Evolutionary conservation across 345 rosid species (phyloP).

Genomic region (Punica granatum): DNA sequence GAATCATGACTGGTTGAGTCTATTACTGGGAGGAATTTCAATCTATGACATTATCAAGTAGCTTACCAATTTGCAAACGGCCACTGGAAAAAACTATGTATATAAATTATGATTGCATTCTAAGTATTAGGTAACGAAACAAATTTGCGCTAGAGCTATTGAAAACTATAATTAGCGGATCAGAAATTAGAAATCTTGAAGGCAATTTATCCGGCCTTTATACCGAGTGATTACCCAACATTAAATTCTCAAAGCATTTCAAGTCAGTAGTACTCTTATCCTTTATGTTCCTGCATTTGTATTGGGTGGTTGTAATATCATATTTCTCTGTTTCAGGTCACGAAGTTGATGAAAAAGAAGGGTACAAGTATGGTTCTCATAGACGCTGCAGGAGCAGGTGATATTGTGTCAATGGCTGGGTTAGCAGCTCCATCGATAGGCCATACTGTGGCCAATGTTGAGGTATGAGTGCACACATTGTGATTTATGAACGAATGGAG

Average conservation of each 20-base stretch:
- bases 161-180: not conserved
- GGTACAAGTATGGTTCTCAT: slow-evolving; percentile 74
- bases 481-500: not conserved
- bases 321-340: slow-evolving; percentile 43
- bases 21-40: not conserved
- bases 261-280: not conserved
- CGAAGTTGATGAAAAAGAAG: slow-evolving; percentile 95
- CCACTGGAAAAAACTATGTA: not conserved
- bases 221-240: not conserved
- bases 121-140: not conserved
- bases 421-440: slow-evolving; percentile 80
- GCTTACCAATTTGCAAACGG: not conserved
- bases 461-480: slow-evolving; percentile 30
- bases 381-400: slow-evolving; percentile 95
- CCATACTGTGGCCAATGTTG: slow-evolving; percentile 76
- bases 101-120: not conserved
- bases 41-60: not conserved
- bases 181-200: not conserved
- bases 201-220: not conserved
- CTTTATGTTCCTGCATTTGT: not conserved
- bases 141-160: not conserved
- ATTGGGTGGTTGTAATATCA: not conserved
- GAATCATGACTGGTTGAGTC: not conserved
- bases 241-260: not conserved
- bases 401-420: slow-evolving; percentile 91